Conservation (phyloP, 495 filamentous ascomycete genomes). For the Trichocladium uniseriatum region DNA sequence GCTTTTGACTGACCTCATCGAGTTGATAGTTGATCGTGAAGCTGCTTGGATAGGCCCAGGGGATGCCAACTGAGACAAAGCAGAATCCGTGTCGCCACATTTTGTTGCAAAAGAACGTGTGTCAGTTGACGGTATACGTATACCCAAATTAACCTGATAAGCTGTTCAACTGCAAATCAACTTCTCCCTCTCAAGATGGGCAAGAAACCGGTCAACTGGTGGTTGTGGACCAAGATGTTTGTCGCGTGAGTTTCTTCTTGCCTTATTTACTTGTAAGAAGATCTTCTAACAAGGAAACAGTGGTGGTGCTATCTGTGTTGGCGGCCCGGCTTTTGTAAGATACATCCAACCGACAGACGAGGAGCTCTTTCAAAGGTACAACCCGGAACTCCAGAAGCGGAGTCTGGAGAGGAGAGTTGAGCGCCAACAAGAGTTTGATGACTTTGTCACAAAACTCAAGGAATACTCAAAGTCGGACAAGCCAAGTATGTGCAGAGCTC, state of each 20-base stretch:
- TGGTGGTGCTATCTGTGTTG: conserved; percentile 57
- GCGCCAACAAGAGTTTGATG: conserved; percentile 73
- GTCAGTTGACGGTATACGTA: no score
- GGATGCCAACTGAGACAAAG: no score
- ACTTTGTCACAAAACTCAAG: conserved; percentile 75
- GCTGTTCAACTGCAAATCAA: not conserved
- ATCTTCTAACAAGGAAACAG: conserved; percentile 36
- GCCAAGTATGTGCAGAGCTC: conserved; percentile 44
- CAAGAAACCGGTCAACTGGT: conserved; percentile 31
- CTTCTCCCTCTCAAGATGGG: conserved; percentile 11
- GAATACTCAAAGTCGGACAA: conserved; percentile 85
- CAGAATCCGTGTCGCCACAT: no score
- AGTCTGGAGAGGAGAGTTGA: conserved; percentile 65
- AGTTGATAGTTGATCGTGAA: no score
- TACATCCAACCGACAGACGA: conserved; percentile 81
- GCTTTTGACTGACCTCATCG: conserved; percentile 15
- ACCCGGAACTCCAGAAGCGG: conserved; percentile 80
- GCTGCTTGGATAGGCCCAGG: no score
- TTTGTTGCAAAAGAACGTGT: no score
- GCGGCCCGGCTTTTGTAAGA: conserved; percentile 75
- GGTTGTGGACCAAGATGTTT: conserved; percentile 29
- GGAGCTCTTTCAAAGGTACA: conserved; percentile 85
- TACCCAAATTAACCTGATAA: no score
- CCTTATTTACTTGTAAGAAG: no score
- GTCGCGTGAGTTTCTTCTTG: conserved; percentile 22